Percentiles rank a stretch among this genome's conserved stretches.
Conservation (phyloP, 129 eudicot genomes). For the Lactuca saligna region DNA sequence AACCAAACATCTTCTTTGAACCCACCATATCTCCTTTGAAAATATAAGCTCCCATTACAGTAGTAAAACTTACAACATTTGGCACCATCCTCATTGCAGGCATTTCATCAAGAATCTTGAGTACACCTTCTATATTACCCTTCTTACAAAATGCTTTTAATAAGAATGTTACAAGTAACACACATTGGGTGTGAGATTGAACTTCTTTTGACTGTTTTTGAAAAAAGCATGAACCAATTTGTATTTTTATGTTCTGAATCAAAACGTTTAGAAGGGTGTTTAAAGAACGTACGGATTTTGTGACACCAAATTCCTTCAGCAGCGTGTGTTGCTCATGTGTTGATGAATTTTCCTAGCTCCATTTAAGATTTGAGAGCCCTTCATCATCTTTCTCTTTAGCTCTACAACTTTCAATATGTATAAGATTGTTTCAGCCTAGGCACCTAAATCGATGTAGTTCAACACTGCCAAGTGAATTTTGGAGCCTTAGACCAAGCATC, state of each 20-base stretch:
- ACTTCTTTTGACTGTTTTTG: constrained; percentile 47
- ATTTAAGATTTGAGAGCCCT: constrained; percentile 43
- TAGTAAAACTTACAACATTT: constrained; percentile 72
- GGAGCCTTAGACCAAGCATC: no score
- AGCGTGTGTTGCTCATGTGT: constrained; percentile 11
- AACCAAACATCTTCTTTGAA: constrained; percentile 64
- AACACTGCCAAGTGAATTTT: no score
- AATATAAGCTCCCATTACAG: constrained; percentile 69
- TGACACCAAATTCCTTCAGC: constrained; percentile 52
- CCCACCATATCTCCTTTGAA: constrained; percentile 54
- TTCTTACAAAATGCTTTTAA: constrained; percentile 70
- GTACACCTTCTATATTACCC: constrained; percentile 57
- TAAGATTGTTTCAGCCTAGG: no score
- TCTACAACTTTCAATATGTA: constrained; percentile 26
- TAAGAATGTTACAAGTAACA: constrained; percentile 64
- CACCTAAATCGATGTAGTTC: no score
- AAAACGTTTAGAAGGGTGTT: constrained; percentile 67
- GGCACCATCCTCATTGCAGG: constrained; percentile 86
- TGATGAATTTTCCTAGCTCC: constrained; percentile 38
- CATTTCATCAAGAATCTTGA: constrained; percentile 72
- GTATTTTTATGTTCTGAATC: constrained; percentile 56
- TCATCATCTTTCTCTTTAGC: constrained; percentile 59
- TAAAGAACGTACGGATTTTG: constrained; percentile 61
- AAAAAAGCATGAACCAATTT: constrained; percentile 60
- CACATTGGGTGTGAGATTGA: constrained; percentile 57